Evolutionary conservation across 345 rosid species (phyloP).

Genomic region (Gossypium raimondii): DNA sequence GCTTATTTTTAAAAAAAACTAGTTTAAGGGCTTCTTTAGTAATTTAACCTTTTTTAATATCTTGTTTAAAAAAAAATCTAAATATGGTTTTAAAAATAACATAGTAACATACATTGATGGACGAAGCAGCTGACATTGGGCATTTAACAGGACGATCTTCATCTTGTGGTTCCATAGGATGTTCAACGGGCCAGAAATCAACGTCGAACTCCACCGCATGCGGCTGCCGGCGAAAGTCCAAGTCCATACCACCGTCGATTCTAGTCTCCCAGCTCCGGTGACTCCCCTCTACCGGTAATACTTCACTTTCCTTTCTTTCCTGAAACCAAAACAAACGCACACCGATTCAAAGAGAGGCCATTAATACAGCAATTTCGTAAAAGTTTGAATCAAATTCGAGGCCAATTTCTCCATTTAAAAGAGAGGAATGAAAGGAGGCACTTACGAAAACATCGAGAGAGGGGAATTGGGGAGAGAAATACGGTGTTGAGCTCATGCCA

Average conservation of each 20-base stretch:
- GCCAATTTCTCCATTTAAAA: neutral
- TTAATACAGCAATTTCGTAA: too few species aligned
- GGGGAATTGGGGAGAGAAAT: slow-evolving; percentile 32
- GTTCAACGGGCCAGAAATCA: slow-evolving; percentile 83
- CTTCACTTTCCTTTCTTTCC: slow-evolving; percentile 29
- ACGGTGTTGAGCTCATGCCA: slow-evolving; percentile 24
- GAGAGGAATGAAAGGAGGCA: neutral
- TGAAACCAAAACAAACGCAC: neutral
- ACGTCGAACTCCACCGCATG: slow-evolving; percentile 35
- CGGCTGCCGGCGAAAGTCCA: slow-evolving; percentile 6
- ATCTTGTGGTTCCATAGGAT: slow-evolving; percentile 80
- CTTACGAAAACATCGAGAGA: slow-evolving; percentile 35
- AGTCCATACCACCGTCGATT: slow-evolving; percentile 28
- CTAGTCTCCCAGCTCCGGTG: neutral
- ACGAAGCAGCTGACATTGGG: slow-evolving; percentile 60
- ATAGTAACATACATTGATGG: slow-evolving; percentile 43
- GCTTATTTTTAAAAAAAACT: too few species aligned
- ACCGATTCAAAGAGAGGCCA: too few species aligned
- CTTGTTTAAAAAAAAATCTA: too few species aligned
- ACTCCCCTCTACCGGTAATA: slow-evolving; percentile 20
- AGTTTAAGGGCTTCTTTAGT: too few species aligned
- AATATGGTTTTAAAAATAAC: too few species aligned
- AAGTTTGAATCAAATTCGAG: neutral
- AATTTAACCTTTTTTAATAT: too few species aligned
- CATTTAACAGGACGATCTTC: slow-evolving; percentile 90